phyloP scores from a whole-genome alignment of 306 rosid genomes.

The Sindora glabra region DNA sequence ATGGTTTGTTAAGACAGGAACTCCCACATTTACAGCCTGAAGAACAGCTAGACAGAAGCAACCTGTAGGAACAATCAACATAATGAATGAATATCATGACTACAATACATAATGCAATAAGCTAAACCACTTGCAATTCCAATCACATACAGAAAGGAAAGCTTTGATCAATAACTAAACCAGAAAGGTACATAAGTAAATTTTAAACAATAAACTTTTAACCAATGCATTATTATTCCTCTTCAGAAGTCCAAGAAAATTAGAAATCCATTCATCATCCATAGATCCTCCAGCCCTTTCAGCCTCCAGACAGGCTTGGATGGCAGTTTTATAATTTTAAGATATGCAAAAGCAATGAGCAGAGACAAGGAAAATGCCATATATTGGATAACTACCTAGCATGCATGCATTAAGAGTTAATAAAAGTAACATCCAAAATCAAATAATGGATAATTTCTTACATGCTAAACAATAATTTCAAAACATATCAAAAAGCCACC shows the following conservation, averaged over 20 bases:
- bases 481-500: background rate
- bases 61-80: conserved; percentile 36
- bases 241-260: no score
- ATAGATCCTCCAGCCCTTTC: no score
- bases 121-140: conserved; percentile 2
- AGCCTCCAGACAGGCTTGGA: no score
- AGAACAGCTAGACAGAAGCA: conserved; percentile 94
- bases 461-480: background rate
- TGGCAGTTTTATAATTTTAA: no score
- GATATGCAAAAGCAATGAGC: background rate
- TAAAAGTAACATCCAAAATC: background rate
- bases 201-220: no score
- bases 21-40: conserved; percentile 83
- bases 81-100: conserved; percentile 10
- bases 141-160: background rate
- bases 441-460: background rate
- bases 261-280: no score
- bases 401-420: no score
- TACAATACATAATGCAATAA: background rate
- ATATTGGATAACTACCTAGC: background rate
- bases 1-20: conserved; percentile 81
- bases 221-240: no score
- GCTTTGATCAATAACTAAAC: background rate
- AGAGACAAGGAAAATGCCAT: background rate
- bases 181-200: background rate